phyloP scores from a whole-genome alignment of 2,329 filamentous ascomycete species.

The Biscogniauxia mediterranea region DNA sequence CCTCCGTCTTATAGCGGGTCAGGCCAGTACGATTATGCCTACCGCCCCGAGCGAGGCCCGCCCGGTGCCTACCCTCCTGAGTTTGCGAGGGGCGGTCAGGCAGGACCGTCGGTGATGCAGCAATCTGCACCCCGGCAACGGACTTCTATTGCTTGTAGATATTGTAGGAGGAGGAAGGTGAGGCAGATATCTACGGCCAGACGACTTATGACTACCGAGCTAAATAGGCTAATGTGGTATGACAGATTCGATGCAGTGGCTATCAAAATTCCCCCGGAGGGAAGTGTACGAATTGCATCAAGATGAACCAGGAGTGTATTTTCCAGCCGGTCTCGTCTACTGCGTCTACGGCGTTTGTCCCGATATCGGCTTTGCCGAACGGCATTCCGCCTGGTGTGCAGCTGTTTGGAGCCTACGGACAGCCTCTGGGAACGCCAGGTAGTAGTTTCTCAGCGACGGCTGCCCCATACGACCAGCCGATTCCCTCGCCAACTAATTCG shows the following conservation, averaged over 20 bases:
- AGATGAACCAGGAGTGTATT: constrained; percentile 61
- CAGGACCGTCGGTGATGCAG: constrained; percentile 38
- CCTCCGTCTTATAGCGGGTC: constrained; percentile 18
- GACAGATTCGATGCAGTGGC: constrained; percentile 59
- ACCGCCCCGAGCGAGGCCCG: constrained; percentile 32
- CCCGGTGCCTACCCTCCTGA: constrained; percentile 31
- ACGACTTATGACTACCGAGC: neutral
- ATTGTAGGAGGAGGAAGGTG: constrained; percentile 62
- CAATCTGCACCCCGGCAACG: constrained; percentile 57
- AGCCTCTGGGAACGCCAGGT: constrained; percentile 43
- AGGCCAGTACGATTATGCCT: constrained; percentile 32
- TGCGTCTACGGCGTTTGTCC: constrained; percentile 57
- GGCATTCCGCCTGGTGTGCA: constrained; percentile 56
- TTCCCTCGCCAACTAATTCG: constrained; percentile 37
- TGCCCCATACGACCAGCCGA: constrained; percentile 30
- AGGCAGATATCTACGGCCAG: constrained; percentile 16
- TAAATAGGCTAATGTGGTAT: constrained; percentile 23
- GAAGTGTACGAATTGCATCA: constrained; percentile 60
- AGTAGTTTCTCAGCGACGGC: constrained; percentile 17
- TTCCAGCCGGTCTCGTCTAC: constrained; percentile 59
- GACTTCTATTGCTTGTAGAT: constrained; percentile 59
- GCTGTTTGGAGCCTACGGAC: constrained; percentile 57
- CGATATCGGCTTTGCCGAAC: constrained; percentile 57
- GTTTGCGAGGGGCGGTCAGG: constrained; percentile 33
- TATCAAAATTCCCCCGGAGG: constrained; percentile 58